Base-by-base conservation (phyloP, 306 rosid genomes). In the Castanea crenata region DNA sequence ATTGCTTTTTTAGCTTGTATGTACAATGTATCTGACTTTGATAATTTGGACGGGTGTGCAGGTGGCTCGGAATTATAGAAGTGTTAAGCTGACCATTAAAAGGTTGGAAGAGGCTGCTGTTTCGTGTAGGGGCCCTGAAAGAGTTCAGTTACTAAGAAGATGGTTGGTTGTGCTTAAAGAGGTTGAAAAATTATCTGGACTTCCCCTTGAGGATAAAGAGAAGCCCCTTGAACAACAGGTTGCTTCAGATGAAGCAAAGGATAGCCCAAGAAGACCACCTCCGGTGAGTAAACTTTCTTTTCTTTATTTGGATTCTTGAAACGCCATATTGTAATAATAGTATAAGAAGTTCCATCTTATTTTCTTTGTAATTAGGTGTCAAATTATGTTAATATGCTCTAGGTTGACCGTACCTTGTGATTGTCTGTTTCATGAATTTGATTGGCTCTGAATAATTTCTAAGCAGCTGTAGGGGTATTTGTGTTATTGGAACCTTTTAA, bases 41-140 rank as follows among this genome's bases (percentile, higher is more conserved):
- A 72, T 21, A 62, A 55, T 12, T 56, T 55, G 32, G 34, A 74
- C 41, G 77, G 74, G 65, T 62, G 34, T 59, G 29, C 89, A 95
- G 99, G 89, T 86, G 19, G 76, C 86, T 76, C 86, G 97, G 76
- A 95, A 89, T 81, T 86, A 84, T 56, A 88, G 86, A 85, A 93
- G 99, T 57, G 89, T 83, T 35, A 76, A 74, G 77, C 90, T 79
- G 89, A 96, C 94, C 29, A 54, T 90, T 64, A 89, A 88, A 76
- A 83, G 97, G 52, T 86, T 96, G 89, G 99, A 96, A 82, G 98
- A 96, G 74, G 97, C 97, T 59, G 97, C 99, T 67, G 79, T 96
- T 56, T 79, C 94, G 5, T 85, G 83, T 38, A 85, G 93, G 82
- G 98, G 98, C 19, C 58, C 84, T 21, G 97, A 91, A 82, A 93